Conservation (phyloP, 441 rosid genomes). For the Croton laevigatus region DNA sequence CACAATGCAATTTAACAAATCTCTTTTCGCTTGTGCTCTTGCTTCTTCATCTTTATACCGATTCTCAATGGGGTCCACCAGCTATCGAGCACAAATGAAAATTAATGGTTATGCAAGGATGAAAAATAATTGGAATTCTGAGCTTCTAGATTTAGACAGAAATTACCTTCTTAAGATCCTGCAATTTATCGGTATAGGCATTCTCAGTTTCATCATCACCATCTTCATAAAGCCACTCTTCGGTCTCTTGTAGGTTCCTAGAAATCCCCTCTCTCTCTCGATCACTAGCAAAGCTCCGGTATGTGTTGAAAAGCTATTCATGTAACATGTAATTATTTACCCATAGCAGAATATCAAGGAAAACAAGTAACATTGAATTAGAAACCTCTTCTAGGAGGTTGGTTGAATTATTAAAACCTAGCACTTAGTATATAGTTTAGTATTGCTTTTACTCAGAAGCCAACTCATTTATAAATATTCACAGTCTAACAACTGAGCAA, state of each 20-base stretch:
- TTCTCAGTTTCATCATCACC: slow-evolving; percentile 60
- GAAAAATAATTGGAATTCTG: background rate
- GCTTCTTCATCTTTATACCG: slow-evolving; percentile 61
- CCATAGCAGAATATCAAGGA: background rate
- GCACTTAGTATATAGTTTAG: background rate
- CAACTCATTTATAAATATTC: background rate
- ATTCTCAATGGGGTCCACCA: slow-evolving; percentile 56
- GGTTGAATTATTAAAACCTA: background rate
- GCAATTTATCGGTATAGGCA: slow-evolving; percentile 42
- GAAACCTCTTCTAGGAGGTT: slow-evolving; percentile 1
- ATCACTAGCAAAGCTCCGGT: slow-evolving; percentile 52
- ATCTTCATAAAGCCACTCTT: slow-evolving; percentile 64
- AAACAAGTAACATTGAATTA: background rate
- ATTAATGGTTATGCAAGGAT: slow-evolving; percentile 5
- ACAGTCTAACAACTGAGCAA: slow-evolving; percentile 1
- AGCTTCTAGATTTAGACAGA: slow-evolving; percentile 12
- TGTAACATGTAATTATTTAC: slow-evolving; percentile 14
- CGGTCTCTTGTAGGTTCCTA: slow-evolving; percentile 53
- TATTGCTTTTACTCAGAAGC: background rate
- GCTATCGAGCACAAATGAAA: slow-evolving; percentile 26
- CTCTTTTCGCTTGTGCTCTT: slow-evolving; percentile 42
- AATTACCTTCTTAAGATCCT: slow-evolving; percentile 48
- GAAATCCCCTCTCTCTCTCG: slow-evolving; percentile 52
- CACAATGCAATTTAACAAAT: slow-evolving; percentile 38
- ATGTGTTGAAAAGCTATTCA: slow-evolving; percentile 49